These are phyloP conservation scores for Neospora caninum DNA, from an alignment of 169 alveolate species.

Conservation along the genomic window DNA sequence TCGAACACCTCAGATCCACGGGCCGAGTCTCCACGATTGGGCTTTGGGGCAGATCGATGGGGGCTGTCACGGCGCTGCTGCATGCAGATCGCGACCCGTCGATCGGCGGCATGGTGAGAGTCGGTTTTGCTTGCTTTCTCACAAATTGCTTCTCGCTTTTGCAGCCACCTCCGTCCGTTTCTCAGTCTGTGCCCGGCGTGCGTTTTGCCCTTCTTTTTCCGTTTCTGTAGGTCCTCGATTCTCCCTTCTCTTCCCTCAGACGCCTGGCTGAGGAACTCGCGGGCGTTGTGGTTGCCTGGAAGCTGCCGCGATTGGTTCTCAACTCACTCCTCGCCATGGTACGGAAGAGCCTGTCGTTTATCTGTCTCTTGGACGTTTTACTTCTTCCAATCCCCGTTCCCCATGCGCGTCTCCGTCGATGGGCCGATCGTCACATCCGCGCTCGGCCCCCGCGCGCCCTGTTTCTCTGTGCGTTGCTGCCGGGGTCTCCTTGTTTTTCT, in stretches of 20 bases:
- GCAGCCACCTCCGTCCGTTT: not conserved
- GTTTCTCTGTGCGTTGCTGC: no score
- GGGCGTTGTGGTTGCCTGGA: slow-evolving; percentile 69
- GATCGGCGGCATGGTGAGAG: slow-evolving; percentile 86
- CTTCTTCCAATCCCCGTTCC: no score
- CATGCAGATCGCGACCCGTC: slow-evolving; percentile 89
- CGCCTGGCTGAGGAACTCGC: slow-evolving; percentile 83
- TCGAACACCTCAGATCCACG: slow-evolving; percentile 84
- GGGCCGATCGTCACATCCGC: no score
- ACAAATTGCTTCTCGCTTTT: not conserved
- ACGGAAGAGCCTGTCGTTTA: slow-evolving; percentile 1
- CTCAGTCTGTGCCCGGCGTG: not conserved
- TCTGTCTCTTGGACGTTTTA: no score
- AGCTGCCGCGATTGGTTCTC: slow-evolving; percentile 83
- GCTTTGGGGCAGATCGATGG: slow-evolving; percentile 95
- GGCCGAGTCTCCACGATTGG: slow-evolving; percentile 89
- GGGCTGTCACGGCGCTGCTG: slow-evolving; percentile 93
- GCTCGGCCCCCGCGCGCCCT: no score
- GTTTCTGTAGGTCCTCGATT: slow-evolving; percentile 80
- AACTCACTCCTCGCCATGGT: slow-evolving; percentile 76
- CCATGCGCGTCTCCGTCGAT: no score
- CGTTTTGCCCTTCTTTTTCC: not conserved
- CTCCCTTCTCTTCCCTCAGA: slow-evolving; percentile 85
- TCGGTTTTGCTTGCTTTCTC: not conserved
- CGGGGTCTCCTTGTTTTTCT: not conserved